Evolutionary conservation across 129 eudicot species (phyloP).

Genomic region (Cynara cardunculus): DNA sequence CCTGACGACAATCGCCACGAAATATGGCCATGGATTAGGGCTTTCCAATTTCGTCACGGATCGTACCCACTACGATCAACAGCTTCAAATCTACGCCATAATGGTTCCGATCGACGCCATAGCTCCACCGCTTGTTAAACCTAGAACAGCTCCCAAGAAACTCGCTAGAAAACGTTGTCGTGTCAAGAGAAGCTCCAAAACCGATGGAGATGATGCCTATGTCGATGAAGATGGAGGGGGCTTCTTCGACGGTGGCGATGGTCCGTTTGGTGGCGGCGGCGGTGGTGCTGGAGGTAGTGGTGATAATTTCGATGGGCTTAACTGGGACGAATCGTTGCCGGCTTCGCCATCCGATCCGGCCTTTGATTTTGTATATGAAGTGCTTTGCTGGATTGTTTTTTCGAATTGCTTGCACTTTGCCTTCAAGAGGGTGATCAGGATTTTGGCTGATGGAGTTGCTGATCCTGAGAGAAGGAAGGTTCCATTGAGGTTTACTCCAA

Average conservation of each 20-base stretch:
- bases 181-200: slow-evolving; percentile 28
- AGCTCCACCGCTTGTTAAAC: slow-evolving; percentile 31
- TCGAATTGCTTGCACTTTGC: slow-evolving; percentile 47
- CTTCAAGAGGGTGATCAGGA: slow-evolving; percentile 34
- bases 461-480: slow-evolving; percentile 26
- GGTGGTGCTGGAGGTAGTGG: slow-evolving; percentile 19
- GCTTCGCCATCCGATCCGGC: slow-evolving; percentile 46
- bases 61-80: slow-evolving; percentile 32
- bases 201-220: slow-evolving; percentile 19
- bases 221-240: slow-evolving; percentile 23
- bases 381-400: slow-evolving; percentile 37
- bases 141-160: slow-evolving; percentile 28
- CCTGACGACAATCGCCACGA: slow-evolving; percentile 31
- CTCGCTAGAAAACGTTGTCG: slow-evolving; percentile 30
- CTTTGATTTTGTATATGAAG: slow-evolving; percentile 37
- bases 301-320: slow-evolving; percentile 26
- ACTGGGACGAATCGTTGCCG: slow-evolving; percentile 34
- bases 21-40: slow-evolving; percentile 17
- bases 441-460: slow-evolving; percentile 17
- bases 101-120: slow-evolving; percentile 27
- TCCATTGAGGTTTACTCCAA: slow-evolving; percentile 18
- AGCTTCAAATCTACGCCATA: slow-evolving; percentile 23
- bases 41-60: slow-evolving; percentile 21
- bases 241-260: slow-evolving; percentile 28
- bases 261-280: slow-evolving; percentile 25